Evolutionary conservation across 257 asterid species (phyloP), one percentile per base, ranked within the genome.

Genomic region (Solanum ossicruentum): DNA sequence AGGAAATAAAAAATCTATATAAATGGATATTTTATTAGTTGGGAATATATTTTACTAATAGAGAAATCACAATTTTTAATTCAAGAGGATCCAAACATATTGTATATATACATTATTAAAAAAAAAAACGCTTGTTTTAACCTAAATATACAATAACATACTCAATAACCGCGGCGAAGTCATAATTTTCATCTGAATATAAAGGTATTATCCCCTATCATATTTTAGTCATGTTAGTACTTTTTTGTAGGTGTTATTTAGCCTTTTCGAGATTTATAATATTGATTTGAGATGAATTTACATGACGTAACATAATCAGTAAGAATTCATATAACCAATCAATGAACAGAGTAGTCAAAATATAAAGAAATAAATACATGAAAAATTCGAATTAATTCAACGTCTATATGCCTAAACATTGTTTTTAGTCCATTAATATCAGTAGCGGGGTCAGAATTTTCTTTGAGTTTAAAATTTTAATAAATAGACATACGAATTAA

Each of bases 151-250:
- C 6, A 36, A 36, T 36, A 3, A 36, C 39, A 36, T 28, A 28
- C 32, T 28, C 32, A 28, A 28, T 28, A 28, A 28, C 1, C 6
- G 9, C 0, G 2, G 47, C 47, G 1, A 8, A 43, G 47, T 2
- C 10, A 43, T 43, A 43, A 52, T 52, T 52, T 55, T 55, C n/a
- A 2, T 1, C 2, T 7, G 11, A 56, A 56, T 7, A 54, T 11
- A 49, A 11, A 1, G n/a, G 21, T 58, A 55, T 0, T 20, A 8
- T 0, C 1, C 1, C 7, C 8, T 28, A 13, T 0, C 5, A 3
- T 21, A 1, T 21, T 61, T 61, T 61, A 61, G 36, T 60, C 17
- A 21, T 0, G 16, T 66, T 23, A 1, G 41, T 17, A 23, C 70
- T 28, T 61, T 61, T 61, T 57, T 20, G 1, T 7, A 57, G 26